Conservation (phyloP, 2,329 filamentous ascomycete species). For the Apiospora hydei region DNA sequence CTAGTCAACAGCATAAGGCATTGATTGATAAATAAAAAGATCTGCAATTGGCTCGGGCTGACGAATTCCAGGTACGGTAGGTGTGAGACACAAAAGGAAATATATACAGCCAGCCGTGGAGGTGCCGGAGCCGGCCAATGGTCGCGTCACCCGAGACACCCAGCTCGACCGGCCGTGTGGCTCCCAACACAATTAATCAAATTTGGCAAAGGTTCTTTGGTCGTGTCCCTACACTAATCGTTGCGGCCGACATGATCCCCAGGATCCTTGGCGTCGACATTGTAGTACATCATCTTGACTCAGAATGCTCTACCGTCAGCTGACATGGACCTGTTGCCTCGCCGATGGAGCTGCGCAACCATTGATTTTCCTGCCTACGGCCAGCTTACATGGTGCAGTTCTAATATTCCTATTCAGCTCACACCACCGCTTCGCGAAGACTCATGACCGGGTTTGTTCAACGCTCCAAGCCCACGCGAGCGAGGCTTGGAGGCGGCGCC, state of each 20-base stretch:
- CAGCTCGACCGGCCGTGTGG: conserved; percentile 6
- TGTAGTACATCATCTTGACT: conserved; percentile 20
- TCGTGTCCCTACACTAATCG: not conserved
- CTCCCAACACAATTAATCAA: not conserved
- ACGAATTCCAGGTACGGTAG: not conserved
- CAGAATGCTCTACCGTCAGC: not conserved
- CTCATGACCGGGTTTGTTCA: not conserved
- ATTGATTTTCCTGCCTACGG: not conserved
- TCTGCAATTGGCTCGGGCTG: not conserved
- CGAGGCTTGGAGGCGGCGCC: not conserved
- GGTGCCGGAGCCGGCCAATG: not conserved
- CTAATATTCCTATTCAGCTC: not conserved
- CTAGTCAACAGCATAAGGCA: not conserved
- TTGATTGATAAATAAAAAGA: not conserved
- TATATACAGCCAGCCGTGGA: not conserved
- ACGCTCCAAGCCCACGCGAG: not conserved
- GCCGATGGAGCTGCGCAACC: not conserved
- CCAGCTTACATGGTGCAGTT: not conserved
- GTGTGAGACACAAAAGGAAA: not conserved
- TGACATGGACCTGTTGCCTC: not conserved
- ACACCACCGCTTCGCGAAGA: not conserved
- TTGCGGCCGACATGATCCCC: not conserved
- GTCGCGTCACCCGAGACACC: conserved; percentile 1
- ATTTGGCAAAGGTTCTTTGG: not conserved
- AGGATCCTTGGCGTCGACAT: not conserved